Base-by-base conservation (phyloP, 495 filamentous ascomycete genomes). In the Hapsidospora chrysogenum region DNA sequence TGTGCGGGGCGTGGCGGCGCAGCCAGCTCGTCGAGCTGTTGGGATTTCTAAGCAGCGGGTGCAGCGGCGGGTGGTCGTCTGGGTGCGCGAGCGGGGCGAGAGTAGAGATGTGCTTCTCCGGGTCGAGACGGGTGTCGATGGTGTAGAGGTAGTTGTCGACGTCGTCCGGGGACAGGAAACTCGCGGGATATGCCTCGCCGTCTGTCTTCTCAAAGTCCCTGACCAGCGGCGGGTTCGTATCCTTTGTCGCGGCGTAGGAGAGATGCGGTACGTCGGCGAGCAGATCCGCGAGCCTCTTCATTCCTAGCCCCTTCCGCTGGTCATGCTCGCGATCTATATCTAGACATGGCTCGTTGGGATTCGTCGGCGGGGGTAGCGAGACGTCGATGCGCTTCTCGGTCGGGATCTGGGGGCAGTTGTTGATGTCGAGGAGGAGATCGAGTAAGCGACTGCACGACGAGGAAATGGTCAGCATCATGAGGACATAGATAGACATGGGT, bases 1-100 rank as follows among this genome's bases (percentile, higher is more conserved):
- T 77, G 38, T 85, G 72, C 0, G 85, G 85, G 37, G 84, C 79
- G 47, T 92, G 72, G 38, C 74, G 72, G 22, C 81, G 71, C 16
- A 95, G 60, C 86, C 86, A 95, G 52, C 87, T 89, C 59, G 85
- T 83, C 2, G 92, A 82, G 17, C 78, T 84, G 25, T 80, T 75
- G 0, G 80, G 83, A 46, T 93, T 95, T 19, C 72, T 70, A 3
- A 84, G 29, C 37, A 46, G 11, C 56, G 46, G 29, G 60, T 56
- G 23, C 45, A 29, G 13, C 42, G 49, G 14, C 56, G 57, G 11
- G 59, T 58, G 40, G 58, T 27, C 36, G 32, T 38, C 40, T 29
- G 37, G 25, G 30, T 56, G 53, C 14, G 56, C 56, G 8, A 47
- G 20, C 6, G 61, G 63, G 0, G 63, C 61, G 1, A 66, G 49